Evolutionary conservation across 352 stramenopile genomes (phyloP), one percentile per base, ranked within the genome.

Genomic region (Saprolegnia diclina): DNA sequence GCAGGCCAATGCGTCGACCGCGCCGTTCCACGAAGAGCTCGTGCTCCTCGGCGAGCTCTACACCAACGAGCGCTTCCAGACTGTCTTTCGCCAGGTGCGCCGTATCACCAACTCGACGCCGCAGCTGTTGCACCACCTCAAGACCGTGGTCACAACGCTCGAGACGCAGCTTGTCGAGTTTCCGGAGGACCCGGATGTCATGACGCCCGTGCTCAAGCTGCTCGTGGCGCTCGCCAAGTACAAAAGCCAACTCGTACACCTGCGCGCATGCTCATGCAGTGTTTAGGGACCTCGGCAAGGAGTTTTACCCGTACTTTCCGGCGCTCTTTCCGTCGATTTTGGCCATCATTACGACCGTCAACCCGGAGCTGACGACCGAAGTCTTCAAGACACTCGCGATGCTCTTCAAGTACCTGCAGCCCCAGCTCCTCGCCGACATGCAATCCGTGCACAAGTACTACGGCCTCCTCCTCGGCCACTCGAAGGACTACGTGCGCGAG

Each of bases 351-450:
- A 83, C 94, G 66, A 92, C 86, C 0, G 92, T 91, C 67, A 85
- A 95, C 72, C 90, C 90, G 0, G 90, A 97, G 56, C 71, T 94
- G 24, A 97, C 87, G 50, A 93, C 88, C 6, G 83, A 94, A 57
- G 88, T 95, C 65, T 97, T 97, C 73, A 94, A 95, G 76, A 94
- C 90, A 46, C 78, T 97, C 19, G 87, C 88, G 29, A 92, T 94
- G 80, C 78, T 96, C 35, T 97, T 97, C 71, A 92, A 79, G 66
- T 88, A 91, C 76, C 73, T 97, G 55, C 81, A 87, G 50, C 75
- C 84, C 53, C 83, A 94, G 55, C 76, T 97, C 37, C 74, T 94
- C 9, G 81, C 88, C 46, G 85, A 97, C 67, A 96, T 97, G 83
- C 84, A 91, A 26, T 80, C 86, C n/a, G 80, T 97, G 26, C 88